Base-by-base conservation (phyloP, 1,139 yeast genomes). In the Scheffersomyces stambukii region DNA sequence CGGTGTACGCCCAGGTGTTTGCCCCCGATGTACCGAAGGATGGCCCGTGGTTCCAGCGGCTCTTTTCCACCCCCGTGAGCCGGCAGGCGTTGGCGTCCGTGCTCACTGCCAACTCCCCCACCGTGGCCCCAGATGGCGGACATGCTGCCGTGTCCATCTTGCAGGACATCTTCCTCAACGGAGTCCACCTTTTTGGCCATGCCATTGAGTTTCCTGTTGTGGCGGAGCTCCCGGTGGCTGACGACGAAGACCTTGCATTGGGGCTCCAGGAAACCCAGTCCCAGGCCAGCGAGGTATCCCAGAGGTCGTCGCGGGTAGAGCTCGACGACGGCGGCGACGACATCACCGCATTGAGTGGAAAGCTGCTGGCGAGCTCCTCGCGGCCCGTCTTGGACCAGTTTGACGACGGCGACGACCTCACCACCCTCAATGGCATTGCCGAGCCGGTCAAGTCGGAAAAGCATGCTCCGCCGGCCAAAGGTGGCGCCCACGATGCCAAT, bases 381-480 rank as follows among this genome's bases (percentile, higher is more conserved):
- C 29, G 29, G 10, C 35, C 31, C 24, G 17, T 23, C 4, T 20
- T 33, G 18, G 18, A 17, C 6, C 41, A 30, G 10, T 38, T 32
- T 21, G 47, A 45, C 13, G 58, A 53, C 21, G 59, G 58, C 20
- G 63, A 53, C 15, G 64, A 58, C 36, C 52, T 59, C 18, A 58
- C 64, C 15, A 47, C 48, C 5, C 41, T 48, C 31, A 42, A 37
- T 28, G 51, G 49, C 10, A n/a, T n/a, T n/a, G n/a, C n/a, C n/a
- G n/a, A n/a, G n/a, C n/a, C n/a, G n/a, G n/a, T n/a, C n/a, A 16
- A 17, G n/a, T n/a, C n/a, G n/a, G n/a, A n/a, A n/a, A n/a, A n/a
- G n/a, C n/a, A n/a, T n/a, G 8, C n/a, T n/a, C n/a, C n/a, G n/a
- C n/a, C n/a, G n/a, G n/a, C n/a, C n/a, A 8, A 21, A 6, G 19